Percentiles rank a stretch among this genome's conserved stretches.
These are phyloP conservation scores for Eutrema salsugineum DNA, from an alignment of 441 rosid genomes.

Conservation along the genomic window DNA sequence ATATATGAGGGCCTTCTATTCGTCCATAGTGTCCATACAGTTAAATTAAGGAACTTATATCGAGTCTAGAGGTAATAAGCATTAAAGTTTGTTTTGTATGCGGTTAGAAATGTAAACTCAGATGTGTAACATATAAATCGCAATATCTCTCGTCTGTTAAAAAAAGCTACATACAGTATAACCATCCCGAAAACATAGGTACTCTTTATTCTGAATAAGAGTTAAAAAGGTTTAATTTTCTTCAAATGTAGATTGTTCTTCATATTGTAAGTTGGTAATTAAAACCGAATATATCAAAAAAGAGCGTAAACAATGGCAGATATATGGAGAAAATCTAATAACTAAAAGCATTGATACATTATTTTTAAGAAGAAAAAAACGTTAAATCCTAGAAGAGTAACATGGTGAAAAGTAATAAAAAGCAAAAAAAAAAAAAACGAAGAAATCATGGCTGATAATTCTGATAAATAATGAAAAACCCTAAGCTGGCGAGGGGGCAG, in stretches of 20 bases:
- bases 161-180: neutral
- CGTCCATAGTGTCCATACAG: too few species aligned
- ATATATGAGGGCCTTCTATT: too few species aligned
- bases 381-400: neutral
- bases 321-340: neutral
- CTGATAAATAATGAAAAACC: neutral
- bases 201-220: neutral
- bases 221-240: neutral
- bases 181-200: neutral
- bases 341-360: neutral
- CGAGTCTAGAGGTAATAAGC: too few species aligned
- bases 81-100: too few species aligned
- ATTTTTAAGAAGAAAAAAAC: neutral
- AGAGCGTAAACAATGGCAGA: neutral
- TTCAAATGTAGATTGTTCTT: neutral
- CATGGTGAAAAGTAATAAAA: neutral
- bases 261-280: neutral
- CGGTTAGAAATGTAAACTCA: neutral
- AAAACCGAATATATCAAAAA: neutral
- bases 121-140: too few species aligned
- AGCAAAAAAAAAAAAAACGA: neutral
- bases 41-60: too few species aligned
- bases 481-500: slow-evolving; percentile 28
- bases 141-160: too few species aligned
- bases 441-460: neutral